Conservation (phyloP, 441 rosid species). For the Brassica hybrid region DNA sequence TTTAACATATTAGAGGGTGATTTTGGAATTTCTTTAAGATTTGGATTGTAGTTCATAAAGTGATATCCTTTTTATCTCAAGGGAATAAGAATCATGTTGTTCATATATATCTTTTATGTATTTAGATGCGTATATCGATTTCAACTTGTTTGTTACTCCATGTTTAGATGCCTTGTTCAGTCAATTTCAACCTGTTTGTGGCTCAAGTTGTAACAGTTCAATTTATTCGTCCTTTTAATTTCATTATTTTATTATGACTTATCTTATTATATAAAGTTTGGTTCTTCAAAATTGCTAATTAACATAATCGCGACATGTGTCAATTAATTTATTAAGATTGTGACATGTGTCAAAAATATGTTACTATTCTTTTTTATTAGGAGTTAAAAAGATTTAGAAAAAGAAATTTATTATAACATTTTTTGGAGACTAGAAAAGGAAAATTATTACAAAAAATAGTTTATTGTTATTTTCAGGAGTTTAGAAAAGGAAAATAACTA, state of each 20-base stretch:
- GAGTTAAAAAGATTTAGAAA: no score
- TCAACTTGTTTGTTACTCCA: neutral
- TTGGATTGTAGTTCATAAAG: neutral
- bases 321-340: no score
- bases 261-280: neutral
- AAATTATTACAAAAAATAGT: no score
- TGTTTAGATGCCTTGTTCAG: conserved; percentile 10
- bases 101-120: neutral
- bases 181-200: conserved; percentile 8
- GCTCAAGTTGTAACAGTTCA: conserved; percentile 16
- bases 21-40: neutral
- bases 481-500: no score
- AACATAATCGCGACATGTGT: no score
- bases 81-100: neutral
- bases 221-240: neutral
- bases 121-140: neutral
- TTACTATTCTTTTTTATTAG: no score
- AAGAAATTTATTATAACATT: no score
- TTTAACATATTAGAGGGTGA: conserved; percentile 8
- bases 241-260: conserved; percentile 9
- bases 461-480: no score
- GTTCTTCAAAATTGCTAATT: no score
- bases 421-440: no score
- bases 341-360: no score
- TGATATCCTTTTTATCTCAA: neutral